phyloP scores from a whole-genome alignment of 2,329 filamentous ascomycete genomes.

The Thelonectria rubi region DNA sequence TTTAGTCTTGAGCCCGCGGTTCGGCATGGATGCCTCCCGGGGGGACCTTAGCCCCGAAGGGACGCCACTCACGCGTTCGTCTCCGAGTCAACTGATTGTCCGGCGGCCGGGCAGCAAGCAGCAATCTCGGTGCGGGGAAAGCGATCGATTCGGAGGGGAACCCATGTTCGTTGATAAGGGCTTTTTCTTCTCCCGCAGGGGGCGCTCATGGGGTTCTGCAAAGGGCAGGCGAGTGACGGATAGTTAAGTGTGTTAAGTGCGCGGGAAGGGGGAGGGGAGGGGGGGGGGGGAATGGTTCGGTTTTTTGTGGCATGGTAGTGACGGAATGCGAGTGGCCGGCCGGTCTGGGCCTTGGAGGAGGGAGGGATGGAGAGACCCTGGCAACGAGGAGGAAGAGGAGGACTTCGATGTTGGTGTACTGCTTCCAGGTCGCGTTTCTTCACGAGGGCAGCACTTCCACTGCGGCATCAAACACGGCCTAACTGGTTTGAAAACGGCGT shows the following conservation, averaged over 20 bases:
- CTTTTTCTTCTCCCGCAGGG: not conserved
- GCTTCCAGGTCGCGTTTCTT: no score
- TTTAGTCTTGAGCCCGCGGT: no score
- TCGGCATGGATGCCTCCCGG: no score
- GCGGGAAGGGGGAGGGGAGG: not conserved
- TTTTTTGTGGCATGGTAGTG: slow-evolving; percentile 1
- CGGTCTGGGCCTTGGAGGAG: slow-evolving; percentile 6
- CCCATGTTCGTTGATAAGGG: not conserved
- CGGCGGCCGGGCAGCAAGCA: no score
- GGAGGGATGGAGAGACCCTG: not conserved
- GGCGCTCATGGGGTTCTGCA: not conserved
- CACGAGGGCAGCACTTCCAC: not conserved
- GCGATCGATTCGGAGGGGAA: not conserved
- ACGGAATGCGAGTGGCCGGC: not conserved
- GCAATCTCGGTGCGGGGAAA: not conserved
- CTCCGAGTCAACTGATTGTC: not conserved
- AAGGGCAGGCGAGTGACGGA: not conserved
- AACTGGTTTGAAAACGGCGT: not conserved
- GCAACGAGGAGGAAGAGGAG: not conserved
- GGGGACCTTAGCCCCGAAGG: no score
- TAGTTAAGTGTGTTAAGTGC: no score
- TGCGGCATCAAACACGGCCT: not conserved
- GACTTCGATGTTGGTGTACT: no score
- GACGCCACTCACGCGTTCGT: not conserved
- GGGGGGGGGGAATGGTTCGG: not conserved